Percentiles rank a stretch among this genome's conserved stretches.
Conservation (phyloP, 1,139 yeast genomes). For the Candida sanyaensis region DNA sequence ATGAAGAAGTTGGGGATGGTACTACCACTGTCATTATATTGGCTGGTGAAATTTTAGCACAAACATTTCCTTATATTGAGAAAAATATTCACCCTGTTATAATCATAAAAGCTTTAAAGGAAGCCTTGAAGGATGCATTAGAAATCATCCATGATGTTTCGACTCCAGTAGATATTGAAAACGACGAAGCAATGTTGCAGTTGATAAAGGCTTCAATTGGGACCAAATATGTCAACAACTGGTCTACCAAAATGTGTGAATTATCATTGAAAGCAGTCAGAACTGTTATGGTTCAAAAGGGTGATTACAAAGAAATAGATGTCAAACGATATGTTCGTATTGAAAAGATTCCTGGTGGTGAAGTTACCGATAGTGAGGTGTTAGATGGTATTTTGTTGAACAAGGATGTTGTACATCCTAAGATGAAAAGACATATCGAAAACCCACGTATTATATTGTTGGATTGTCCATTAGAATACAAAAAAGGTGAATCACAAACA, state of each 20-base stretch:
- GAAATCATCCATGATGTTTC: slow-evolving; percentile 85
- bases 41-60: slow-evolving; percentile 97
- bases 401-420: slow-evolving; percentile 97
- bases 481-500: slow-evolving; percentile 98
- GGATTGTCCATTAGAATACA: slow-evolving; percentile 97
- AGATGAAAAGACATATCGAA: slow-evolving; percentile 87
- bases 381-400: slow-evolving; percentile 91
- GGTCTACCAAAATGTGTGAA: slow-evolving; percentile 92
- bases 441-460: slow-evolving; percentile 86
- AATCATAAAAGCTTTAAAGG: slow-evolving; percentile 90
- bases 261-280: slow-evolving; percentile 87
- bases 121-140: slow-evolving; percentile 88
- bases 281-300: slow-evolving; percentile 71
- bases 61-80: slow-evolving; percentile 90
- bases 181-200: slow-evolving; percentile 85
- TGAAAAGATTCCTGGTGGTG: slow-evolving; percentile 98
- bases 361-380: slow-evolving; percentile 83
- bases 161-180: slow-evolving; percentile 76
- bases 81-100: slow-evolving; percentile 96
- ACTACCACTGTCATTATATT: slow-evolving; percentile 93
- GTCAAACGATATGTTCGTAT: slow-evolving; percentile 90
- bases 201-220: slow-evolving; percentile 92
- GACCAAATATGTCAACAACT: slow-evolving; percentile 87
- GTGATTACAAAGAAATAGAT: slow-evolving; percentile 82
- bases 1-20: slow-evolving; percentile 99